phyloP scores from a whole-genome alignment of 345 rosid species.

The Eucalyptus polybractea region DNA sequence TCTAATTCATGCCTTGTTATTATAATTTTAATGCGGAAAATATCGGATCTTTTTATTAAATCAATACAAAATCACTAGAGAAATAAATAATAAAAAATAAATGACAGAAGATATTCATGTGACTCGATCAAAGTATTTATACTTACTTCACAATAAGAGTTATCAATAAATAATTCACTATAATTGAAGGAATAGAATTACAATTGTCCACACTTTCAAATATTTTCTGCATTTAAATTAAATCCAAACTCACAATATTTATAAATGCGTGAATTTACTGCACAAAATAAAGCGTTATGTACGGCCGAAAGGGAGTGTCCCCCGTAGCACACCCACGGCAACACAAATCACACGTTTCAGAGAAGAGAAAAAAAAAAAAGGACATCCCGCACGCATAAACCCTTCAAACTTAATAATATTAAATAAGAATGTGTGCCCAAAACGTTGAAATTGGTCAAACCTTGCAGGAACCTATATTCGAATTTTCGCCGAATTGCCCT shows the following conservation, averaged over 20 bases:
- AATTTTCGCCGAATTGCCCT: neutral
- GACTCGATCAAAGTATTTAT: neutral
- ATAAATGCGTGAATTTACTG: neutral
- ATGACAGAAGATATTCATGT: too few relatives aligned
- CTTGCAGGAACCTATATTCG: neutral
- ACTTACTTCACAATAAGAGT: neutral
- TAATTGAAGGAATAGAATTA: fast-evolving
- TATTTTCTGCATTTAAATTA: too few relatives aligned
- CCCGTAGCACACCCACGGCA: neutral
- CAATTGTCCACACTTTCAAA: too few relatives aligned
- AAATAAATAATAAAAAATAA: too few relatives aligned
- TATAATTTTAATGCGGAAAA: too few relatives aligned
- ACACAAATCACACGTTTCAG: neutral
- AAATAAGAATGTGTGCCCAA: neutral
- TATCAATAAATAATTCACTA: neutral
- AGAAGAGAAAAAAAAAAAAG: too few relatives aligned
- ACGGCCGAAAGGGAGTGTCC: neutral
- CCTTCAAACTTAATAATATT: neutral
- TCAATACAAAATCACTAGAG: too few relatives aligned
- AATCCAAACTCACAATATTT: too few relatives aligned
- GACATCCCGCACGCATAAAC: neutral
- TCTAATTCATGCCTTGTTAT: neutral
- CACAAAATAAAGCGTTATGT: neutral
- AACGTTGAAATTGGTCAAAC: neutral
- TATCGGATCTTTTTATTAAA: too few relatives aligned